phyloP scores from a whole-genome alignment of 441 rosid species.

The Syzygium syzygioides region DNA sequence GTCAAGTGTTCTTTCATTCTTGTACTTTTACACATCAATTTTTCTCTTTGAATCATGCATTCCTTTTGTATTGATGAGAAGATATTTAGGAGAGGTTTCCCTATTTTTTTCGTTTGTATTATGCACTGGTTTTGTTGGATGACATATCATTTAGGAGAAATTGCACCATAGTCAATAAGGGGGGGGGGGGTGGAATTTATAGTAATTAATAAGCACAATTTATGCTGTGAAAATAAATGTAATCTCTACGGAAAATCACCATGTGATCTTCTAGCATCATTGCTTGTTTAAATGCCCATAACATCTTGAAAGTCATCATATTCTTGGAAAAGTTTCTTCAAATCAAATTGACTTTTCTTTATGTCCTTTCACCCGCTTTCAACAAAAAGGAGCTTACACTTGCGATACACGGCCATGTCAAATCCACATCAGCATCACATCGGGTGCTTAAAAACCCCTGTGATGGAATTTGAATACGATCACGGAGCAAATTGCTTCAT shows the following conservation, averaged over 20 bases:
- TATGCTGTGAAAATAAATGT: neutral
- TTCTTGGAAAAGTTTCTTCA: neutral
- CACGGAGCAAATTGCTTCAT: neutral
- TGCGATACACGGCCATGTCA: neutral
- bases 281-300: neutral
- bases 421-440: neutral
- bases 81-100: neutral
- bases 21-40: neutral
- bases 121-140: neutral
- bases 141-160: neutral
- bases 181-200: neutral
- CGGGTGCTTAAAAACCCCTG: neutral
- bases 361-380: neutral
- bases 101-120: neutral
- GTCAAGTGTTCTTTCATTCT: neutral
- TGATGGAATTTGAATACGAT: neutral
- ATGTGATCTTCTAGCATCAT: neutral
- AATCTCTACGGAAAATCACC: neutral
- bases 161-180: neutral
- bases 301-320: neutral
- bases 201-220: neutral
- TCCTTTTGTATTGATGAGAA: neutral
- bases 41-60: neutral
- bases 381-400: neutral
- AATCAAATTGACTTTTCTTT: neutral